Base-by-base conservation (phyloP, 768 basidiomycete species). In the Hysterangium stoloniferum region DNA sequence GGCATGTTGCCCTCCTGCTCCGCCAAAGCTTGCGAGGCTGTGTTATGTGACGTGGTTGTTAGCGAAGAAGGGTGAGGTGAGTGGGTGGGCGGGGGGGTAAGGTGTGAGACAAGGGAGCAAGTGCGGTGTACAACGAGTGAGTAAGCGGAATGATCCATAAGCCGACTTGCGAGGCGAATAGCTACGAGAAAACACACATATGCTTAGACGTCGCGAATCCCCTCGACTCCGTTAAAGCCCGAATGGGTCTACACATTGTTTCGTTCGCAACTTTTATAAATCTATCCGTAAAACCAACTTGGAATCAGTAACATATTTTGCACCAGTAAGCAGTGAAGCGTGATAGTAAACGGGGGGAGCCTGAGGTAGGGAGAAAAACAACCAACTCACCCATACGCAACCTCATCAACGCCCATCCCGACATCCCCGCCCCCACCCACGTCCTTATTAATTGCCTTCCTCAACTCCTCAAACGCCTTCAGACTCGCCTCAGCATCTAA, bases 241-340 rank as follows among this genome's bases (percentile, higher is more conserved):
- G 81, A 51, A 97, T 95, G 6, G 94, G 94, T 41, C 94, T 71
- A 56, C 84, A 86, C 93, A 97, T 97, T 0, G 90, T 93, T 70
- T 97, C 94, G 58, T 96, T 96, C 7, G 93, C 93, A 8, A 95
- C 92, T 61, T 93, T 90, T 68, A 97, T 85, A 66, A 93, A 96
- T 4, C 92, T 90, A 43, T 4, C n/a, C n/a, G n/a, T n/a, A n/a
- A n/a, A n/a, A n/a, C n/a, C n/a, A n/a, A n/a, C n/a, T n/a, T n/a
- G n/a, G n/a, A 4, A 36, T 15, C 22, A 53, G 3, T n/a, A 13
- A 17, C 28, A 37, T 28, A 46, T 12, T 13, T 31, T 40, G 31
- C 48, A 34, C 15, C 11, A 6, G 32, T 28, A 11, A 2, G 28
- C 29, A 22, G 19, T 12, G 41, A 31, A 35, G 19, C 8, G 5